Conservation (phyloP, 352 stramenopile species). For the Phytophthora capsici region DNA sequence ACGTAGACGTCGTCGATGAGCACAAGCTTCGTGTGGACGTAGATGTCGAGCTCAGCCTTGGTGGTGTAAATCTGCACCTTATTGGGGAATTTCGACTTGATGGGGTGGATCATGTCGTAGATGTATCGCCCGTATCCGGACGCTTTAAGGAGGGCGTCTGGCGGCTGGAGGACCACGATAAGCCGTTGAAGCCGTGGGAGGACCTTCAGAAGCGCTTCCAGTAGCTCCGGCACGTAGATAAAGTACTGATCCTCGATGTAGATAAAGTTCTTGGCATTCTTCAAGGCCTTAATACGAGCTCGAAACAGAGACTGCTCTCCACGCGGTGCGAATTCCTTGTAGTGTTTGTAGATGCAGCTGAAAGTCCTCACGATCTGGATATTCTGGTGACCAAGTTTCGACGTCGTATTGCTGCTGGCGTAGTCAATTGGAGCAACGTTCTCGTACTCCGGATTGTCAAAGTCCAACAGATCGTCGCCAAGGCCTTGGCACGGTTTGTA, state of each 20-base stretch:
- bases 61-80: slow-evolving; percentile 51
- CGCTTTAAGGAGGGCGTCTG: slow-evolving; percentile 30
- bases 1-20: slow-evolving; percentile 75
- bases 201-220: slow-evolving; percentile 49
- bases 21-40: slow-evolving; percentile 64
- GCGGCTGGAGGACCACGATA: slow-evolving; percentile 49
- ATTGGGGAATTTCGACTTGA: slow-evolving; percentile 39
- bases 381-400: slow-evolving; percentile 32
- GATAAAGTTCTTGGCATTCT: slow-evolving; percentile 49
- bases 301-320: slow-evolving; percentile 59
- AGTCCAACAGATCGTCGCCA: slow-evolving; percentile 46
- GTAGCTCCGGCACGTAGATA: slow-evolving; percentile 49
- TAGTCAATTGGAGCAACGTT: slow-evolving; percentile 17
- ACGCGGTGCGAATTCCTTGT: slow-evolving; percentile 56
- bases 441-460: slow-evolving; percentile 49
- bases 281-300: slow-evolving; percentile 48
- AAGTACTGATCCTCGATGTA: slow-evolving; percentile 46
- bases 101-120: slow-evolving; percentile 58
- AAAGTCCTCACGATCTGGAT: slow-evolving; percentile 69
- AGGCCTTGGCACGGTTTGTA: slow-evolving; percentile 29
- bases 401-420: slow-evolving; percentile 11
- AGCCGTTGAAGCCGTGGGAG: slow-evolving; percentile 53
- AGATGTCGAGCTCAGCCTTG: slow-evolving; percentile 43
- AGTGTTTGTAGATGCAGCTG: slow-evolving; percentile 57
- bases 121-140: slow-evolving; percentile 55